These are phyloP conservation scores for Hanseniaspora taiwanica DNA, from an alignment of 805 yeast genomes.

Conservation along the genomic window DNA sequence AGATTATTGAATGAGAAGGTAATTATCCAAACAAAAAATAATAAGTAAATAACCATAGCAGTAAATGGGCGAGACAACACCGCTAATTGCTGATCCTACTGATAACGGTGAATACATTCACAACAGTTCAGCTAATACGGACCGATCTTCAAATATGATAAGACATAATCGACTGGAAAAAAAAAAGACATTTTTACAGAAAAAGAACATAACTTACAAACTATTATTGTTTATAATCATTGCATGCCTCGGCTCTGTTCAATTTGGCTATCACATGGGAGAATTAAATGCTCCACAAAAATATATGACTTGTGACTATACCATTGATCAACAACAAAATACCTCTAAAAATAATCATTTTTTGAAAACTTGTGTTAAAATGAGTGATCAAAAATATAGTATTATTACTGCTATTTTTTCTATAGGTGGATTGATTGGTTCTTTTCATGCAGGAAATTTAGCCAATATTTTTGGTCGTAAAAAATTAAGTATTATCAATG, in stretches of 20 bases:
- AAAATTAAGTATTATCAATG: constrained; percentile 36
- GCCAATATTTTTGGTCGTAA: constrained; percentile 59
- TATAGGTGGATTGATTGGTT: constrained; percentile 73
- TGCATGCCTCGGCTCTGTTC: constrained; percentile 67
- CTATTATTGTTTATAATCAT: constrained; percentile 37
- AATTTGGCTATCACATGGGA: constrained; percentile 90
- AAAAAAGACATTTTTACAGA: background rate
- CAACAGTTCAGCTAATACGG: no score
- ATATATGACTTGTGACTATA: constrained; percentile 42
- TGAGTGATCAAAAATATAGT: constrained; percentile 49
- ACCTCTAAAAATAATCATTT: constrained; percentile 25
- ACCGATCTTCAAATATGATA: no score
- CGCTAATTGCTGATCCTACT: background rate
- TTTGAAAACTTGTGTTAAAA: constrained; percentile 39
- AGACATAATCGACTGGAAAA: background rate
- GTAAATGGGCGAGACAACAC: background rate
- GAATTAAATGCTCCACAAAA: constrained; percentile 85
- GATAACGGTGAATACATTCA: background rate
- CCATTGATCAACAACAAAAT: constrained; percentile 22
- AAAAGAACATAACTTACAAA: background rate
- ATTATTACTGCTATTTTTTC: constrained; percentile 66
- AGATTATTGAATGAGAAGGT: no score
- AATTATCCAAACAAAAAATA: background rate
- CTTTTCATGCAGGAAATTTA: constrained; percentile 50
- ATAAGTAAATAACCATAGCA: background rate